Percentiles rank a stretch among this genome's conserved stretches.
Conservation (phyloP, 2,329 filamentous ascomycete genomes). For the Talaromyces albobiverticillius region DNA sequence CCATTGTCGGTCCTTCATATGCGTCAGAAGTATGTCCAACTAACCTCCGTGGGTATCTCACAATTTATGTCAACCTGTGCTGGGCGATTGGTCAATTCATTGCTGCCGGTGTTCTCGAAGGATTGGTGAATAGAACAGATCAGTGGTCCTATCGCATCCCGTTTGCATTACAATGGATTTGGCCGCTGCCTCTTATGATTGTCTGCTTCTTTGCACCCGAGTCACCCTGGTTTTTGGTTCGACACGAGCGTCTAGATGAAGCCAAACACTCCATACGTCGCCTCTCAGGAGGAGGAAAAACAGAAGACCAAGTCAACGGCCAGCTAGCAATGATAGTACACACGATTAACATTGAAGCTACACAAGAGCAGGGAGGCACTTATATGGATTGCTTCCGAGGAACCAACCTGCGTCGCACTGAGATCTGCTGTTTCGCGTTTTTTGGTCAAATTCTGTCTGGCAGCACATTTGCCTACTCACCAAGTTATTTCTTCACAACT, state of each 20-base stretch:
- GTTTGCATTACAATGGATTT: slow-evolving; percentile 54
- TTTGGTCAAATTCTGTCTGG: slow-evolving; percentile 43
- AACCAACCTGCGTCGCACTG: slow-evolving; percentile 38
- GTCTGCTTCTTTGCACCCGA: slow-evolving; percentile 32
- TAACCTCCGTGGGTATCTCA: slow-evolving; percentile 44
- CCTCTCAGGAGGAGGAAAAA: slow-evolving; percentile 17
- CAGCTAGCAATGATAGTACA: slow-evolving; percentile 90
- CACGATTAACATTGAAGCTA: slow-evolving; percentile 71
- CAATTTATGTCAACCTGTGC: slow-evolving; percentile 47
- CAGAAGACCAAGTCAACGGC: slow-evolving; percentile 59
- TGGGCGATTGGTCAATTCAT: slow-evolving; percentile 52
- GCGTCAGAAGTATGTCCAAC: slow-evolving; percentile 47
- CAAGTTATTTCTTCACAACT: slow-evolving; percentile 51
- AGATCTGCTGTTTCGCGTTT: slow-evolving; percentile 44
- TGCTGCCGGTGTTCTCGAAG: slow-evolving; percentile 50
- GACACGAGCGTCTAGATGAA: slow-evolving; percentile 14
- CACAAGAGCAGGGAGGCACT: slow-evolving; percentile 57
- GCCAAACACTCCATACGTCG: slow-evolving; percentile 14
- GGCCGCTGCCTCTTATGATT: slow-evolving; percentile 49
- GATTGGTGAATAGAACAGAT: slow-evolving; percentile 43
- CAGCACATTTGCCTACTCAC: slow-evolving; percentile 49
- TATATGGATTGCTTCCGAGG: slow-evolving; percentile 54
- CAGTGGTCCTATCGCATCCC: slow-evolving; percentile 54
- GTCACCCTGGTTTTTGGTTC: slow-evolving; percentile 17
- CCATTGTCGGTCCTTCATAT: slow-evolving; percentile 47